These are phyloP conservation scores for Nitzschia sp. DNA, from an alignment of 108 stramenopile genomes.

Conservation along the genomic window DNA sequence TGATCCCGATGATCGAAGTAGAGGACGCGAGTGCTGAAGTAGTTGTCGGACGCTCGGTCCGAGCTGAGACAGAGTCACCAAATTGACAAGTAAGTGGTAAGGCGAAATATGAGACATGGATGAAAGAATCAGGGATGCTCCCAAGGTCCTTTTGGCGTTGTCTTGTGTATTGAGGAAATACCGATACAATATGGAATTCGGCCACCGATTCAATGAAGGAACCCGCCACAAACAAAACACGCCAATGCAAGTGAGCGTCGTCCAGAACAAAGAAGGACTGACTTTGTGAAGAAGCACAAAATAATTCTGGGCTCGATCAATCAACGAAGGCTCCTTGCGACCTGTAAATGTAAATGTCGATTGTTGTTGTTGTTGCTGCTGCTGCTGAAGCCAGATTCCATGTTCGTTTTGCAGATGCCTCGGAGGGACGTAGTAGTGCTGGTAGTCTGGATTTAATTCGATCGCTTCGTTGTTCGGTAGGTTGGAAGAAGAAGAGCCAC, in stretches of 20 bases:
- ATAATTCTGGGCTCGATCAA: slow-evolving; percentile 3
- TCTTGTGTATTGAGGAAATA: slow-evolving; percentile 59
- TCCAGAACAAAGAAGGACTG: slow-evolving; percentile 29
- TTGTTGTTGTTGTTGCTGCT: slow-evolving; percentile 13
- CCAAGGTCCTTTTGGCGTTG: slow-evolving; percentile 32
- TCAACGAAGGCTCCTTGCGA: not conserved
- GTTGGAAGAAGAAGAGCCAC: not conserved
- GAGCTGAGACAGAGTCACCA: slow-evolving; percentile 55
- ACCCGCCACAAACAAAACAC: slow-evolving; percentile 67
- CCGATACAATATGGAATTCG: slow-evolving; percentile 28
- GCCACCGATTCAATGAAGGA: slow-evolving; percentile 22
- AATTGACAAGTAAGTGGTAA: slow-evolving; percentile 58
- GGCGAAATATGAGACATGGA: slow-evolving; percentile 67
- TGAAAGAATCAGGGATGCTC: slow-evolving; percentile 51
- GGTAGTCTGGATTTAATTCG: slow-evolving; percentile 23
- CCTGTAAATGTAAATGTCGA: slow-evolving; percentile 3
- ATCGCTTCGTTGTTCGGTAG: not conserved
- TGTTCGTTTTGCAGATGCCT: slow-evolving; percentile 23
- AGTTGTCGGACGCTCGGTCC: slow-evolving; percentile 35
- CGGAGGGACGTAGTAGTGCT: not conserved
- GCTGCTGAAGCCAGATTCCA: slow-evolving; percentile 28
- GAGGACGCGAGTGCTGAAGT: not conserved
- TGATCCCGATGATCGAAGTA: not conserved
- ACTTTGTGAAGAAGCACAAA: not conserved
- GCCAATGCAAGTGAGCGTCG: slow-evolving; percentile 19